Evolutionary conservation across 2,329 filamentous ascomycete species (phyloP), one percentile per base, ranked within the genome.

Genomic region (Helotiales sp.): DNA sequence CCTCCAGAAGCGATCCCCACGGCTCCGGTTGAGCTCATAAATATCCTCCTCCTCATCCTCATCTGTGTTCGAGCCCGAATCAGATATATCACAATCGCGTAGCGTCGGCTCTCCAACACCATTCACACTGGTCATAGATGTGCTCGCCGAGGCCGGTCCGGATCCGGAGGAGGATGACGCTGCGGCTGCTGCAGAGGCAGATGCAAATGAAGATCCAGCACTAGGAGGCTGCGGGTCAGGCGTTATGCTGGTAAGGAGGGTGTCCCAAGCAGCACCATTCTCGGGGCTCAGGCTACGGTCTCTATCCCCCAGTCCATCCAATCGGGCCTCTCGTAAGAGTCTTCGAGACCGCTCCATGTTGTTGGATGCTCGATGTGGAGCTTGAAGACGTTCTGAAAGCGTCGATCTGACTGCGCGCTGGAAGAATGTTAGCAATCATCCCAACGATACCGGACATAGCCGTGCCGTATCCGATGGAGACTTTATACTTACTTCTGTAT

Each of bases 281-380:
- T 75, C 87, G 8, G 88, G 87, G 69, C 88, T 92, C n/a, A 91
- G 76, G 72, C 91, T 96, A 65, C 91, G 85, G 62, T 91, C 84
- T 58, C 92, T 88, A 73, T 96, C 91, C 34, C 91, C 92, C 15
- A 96, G 81, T 3, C 91, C 91, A 72, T 96, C 87, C 1, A 88
- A 62, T 51, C 57, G 63, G 31, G 59, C 59, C 54, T 64, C 59
- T 30, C 58, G 61, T 31, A 59, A 49, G n/a, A 54, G 48, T 49
- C 63, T 48, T 44, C 50, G 61, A 47, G 58, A 62, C 29, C 58
- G 56, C 38, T 62, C 60, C 29, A 61, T 30, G 17, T 59, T 59
- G 22, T n/a, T 61, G 15, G 65, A 61, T 12, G 54, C 50, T 57
- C 58, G 54, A 44, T 60, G 62, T 2, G 67, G 34, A 44, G 59